Evolutionary conservation across 148 eudicot species (phyloP).

Genomic region (Diospyros kaki): DNA sequence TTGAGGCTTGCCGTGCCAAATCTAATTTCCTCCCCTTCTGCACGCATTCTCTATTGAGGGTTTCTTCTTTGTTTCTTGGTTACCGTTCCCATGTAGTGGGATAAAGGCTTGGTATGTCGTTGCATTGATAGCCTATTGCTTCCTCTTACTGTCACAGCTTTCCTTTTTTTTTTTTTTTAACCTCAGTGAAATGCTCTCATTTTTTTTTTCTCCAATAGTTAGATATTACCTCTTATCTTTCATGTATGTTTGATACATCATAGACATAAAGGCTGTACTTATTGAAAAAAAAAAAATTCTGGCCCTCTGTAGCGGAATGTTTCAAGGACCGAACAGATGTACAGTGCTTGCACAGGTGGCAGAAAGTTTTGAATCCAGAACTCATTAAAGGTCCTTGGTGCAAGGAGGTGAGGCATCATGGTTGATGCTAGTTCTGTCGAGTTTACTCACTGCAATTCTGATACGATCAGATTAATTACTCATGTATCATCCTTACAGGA

Average conservation of each 20-base stretch:
- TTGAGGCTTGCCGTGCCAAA: background rate
- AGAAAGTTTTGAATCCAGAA: slow-evolving; percentile 93
- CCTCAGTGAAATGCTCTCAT: background rate
- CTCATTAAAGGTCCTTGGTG: slow-evolving; percentile 96
- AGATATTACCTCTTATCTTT: background rate
- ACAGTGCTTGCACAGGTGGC: slow-evolving; percentile 94
- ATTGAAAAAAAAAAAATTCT: slow-evolving; percentile 8
- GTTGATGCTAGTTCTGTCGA: background rate
- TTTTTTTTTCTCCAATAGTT: background rate
- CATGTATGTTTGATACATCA: background rate
- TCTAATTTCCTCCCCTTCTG: no score
- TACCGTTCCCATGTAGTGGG: background rate
- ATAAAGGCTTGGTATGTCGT: no score
- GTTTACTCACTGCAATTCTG: background rate
- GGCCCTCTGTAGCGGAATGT: slow-evolving; percentile 67
- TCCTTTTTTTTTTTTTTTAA: no score
- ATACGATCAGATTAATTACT: background rate
- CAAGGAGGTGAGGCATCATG: slow-evolving; percentile 44
- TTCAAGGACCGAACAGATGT: slow-evolving; percentile 94
- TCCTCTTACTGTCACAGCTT: background rate
- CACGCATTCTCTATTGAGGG: background rate
- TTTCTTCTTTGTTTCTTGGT: background rate
- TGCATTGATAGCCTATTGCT: background rate
- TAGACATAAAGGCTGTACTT: background rate
- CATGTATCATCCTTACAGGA: slow-evolving; percentile 41